phyloP scores from a whole-genome alignment of 495 filamentous ascomycete genomes.

The Penicillium antarcticum region DNA sequence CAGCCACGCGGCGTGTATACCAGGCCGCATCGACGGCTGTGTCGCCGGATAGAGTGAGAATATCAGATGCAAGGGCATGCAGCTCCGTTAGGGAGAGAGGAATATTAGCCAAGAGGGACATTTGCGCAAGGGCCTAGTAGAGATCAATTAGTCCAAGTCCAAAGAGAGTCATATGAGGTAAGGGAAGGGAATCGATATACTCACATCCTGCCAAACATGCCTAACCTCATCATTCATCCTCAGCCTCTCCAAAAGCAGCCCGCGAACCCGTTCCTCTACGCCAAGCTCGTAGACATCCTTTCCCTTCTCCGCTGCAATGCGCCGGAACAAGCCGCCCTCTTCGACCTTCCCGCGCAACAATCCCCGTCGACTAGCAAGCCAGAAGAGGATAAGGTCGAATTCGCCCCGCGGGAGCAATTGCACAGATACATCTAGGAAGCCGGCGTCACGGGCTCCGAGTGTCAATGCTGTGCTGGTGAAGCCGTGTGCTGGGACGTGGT shows the following conservation, averaged over 20 bases:
- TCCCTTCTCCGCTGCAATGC: slow-evolving; percentile 4
- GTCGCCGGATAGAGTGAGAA: slow-evolving; percentile 81
- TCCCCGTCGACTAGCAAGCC: slow-evolving; percentile 68
- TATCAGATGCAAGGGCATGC: slow-evolving; percentile 78
- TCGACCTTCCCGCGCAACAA: slow-evolving; percentile 50
- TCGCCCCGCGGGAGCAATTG: slow-evolving; percentile 76
- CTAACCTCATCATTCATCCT: slow-evolving; percentile 67
- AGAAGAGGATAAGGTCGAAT: slow-evolving; percentile 80
- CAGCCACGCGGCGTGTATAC: slow-evolving; percentile 83
- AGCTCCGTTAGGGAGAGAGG: slow-evolving; percentile 77
- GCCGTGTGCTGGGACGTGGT: slow-evolving; percentile 77
- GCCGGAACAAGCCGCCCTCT: slow-evolving; percentile 25
- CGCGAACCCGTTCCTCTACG: slow-evolving; percentile 57
- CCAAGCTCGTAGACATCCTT: slow-evolving; percentile 15
- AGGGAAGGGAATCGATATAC: slow-evolving; percentile 16
- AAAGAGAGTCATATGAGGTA: background rate
- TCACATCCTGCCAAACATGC: slow-evolving; percentile 79
- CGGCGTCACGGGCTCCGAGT: slow-evolving; percentile 74
- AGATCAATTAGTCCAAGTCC: slow-evolving; percentile 6
- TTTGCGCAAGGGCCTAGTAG: slow-evolving; percentile 75
- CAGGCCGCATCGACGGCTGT: slow-evolving; percentile 74
- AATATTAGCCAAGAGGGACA: slow-evolving; percentile 76
- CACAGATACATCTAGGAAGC: slow-evolving; percentile 80
- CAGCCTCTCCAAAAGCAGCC: slow-evolving; percentile 67
- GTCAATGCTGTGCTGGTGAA: slow-evolving; percentile 71